These are phyloP conservation scores for Blastocystis hominis DNA, from an alignment of 352 stramenopile species.

Conservation along the genomic window DNA sequence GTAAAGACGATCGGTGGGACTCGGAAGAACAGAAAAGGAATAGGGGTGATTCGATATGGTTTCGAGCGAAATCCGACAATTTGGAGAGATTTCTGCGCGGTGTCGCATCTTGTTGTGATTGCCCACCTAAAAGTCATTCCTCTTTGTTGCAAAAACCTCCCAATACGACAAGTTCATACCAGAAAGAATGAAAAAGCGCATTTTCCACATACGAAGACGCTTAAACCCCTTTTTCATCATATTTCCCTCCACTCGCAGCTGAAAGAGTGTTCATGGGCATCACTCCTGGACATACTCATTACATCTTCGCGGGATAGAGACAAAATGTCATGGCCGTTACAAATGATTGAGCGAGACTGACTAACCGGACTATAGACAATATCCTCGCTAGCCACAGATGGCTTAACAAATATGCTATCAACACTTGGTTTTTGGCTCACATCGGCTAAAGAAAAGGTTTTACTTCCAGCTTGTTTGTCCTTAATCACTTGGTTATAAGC, in stretches of 20 bases:
- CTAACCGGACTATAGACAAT: not conserved
- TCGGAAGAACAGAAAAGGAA: slow-evolving; percentile 48
- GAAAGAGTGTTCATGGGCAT: slow-evolving; percentile 51
- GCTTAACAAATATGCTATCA: slow-evolving; percentile 4
- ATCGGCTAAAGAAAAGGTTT: slow-evolving; percentile 25
- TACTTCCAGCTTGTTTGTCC: not conserved
- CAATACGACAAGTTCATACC: slow-evolving; percentile 45
- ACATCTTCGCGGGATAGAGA: slow-evolving; percentile 18
- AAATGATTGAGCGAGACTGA: slow-evolving; percentile 4
- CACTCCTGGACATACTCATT: slow-evolving; percentile 40
- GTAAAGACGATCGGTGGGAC: slow-evolving; percentile 39
- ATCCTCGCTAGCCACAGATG: not conserved
- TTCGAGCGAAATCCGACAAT: slow-evolving; percentile 35
- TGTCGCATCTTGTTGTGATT: slow-evolving; percentile 52
- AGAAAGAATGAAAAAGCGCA: slow-evolving; percentile 49
- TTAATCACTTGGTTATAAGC: slow-evolving; percentile 40
- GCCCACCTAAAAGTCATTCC: not conserved
- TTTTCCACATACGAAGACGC: slow-evolving; percentile 43
- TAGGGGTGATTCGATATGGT: slow-evolving; percentile 3
- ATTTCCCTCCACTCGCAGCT: slow-evolving; percentile 43
- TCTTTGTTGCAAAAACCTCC: not conserved
- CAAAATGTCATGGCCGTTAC: slow-evolving; percentile 48
- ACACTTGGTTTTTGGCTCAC: not conserved
- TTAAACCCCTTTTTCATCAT: slow-evolving; percentile 57
- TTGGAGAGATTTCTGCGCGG: slow-evolving; percentile 15